Evolutionary conservation across 139 green algal genomes (phyloP), one percentile per base, ranked within the genome.

Genomic region (Parachlorella kessleri): DNA sequence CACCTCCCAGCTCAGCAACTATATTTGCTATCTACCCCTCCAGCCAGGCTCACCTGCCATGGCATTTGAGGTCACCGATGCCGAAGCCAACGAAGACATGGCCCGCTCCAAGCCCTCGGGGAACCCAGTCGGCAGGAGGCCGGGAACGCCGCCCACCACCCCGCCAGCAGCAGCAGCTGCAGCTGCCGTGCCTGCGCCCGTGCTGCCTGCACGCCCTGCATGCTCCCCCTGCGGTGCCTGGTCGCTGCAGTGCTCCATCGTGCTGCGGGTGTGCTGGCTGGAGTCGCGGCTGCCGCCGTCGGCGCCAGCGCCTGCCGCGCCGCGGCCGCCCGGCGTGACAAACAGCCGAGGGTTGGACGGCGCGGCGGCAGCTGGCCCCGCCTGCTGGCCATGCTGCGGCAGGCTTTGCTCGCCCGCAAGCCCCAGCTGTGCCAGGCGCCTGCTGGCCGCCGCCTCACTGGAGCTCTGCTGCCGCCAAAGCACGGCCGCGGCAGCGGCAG

Each of bases 231-330:
- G 53, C 32, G 39, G 32, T 40, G 65, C 68, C n/a, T 68, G 48
- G 32, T 81, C 73, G 37, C 65, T 64, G 64, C 73, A 85, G 73
- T 85, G 80, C 64, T 85, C 81, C 10, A 53, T 69, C 32, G 68
- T 85, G 78, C 54, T 71, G 54, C 81, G 78, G 6, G 78, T 86
- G 76, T 86, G 69, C 70, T 86, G 75, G 28, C 53, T 76, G 48
- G 69, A 80, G 39, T 86, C 81, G 9, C 73, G 73, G 38, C 72
- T 81, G 33, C 65, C 80, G 33, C 26, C 9, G 66, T 5, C 55
- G 6, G 3, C 32, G 48, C 9, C 41, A 5, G 71, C 48, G 70
- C 33, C 48, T 5, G 48, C 3, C 28, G 23, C 37, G 55, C 36
- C 66, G 36, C 36, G 32, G 35, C 36, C 72, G 10, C 32, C 38